Base-by-base conservation (phyloP, 2,329 filamentous ascomycete species). In the Nemania sp. region DNA sequence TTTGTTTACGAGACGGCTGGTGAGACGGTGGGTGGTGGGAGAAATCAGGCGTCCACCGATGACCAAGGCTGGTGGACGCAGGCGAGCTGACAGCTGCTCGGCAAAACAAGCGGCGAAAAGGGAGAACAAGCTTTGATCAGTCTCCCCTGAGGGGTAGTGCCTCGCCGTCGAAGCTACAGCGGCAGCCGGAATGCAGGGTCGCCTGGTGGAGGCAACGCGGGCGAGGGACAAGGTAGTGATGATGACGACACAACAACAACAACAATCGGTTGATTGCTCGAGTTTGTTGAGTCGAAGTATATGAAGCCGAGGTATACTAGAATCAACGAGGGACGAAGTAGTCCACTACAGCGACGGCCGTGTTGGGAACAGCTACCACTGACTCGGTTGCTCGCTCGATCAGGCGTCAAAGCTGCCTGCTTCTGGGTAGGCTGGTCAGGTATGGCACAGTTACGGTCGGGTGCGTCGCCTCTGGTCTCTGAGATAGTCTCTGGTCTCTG, bases 311-410 rank as follows among this genome's bases (percentile, higher is more conserved):
- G 25, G 25, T 29, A 29, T 7, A 29, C 3, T 29, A 7, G 25
- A n/a, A n/a, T n/a, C n/a, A n/a, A n/a, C n/a, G n/a, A n/a, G n/a
- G n/a, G n/a, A n/a, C n/a, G n/a, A n/a, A n/a, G n/a, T n/a, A n/a
- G n/a, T n/a, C n/a, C n/a, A n/a, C n/a, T n/a, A n/a, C n/a, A n/a
- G n/a, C n/a, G n/a, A 29, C 25, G 25, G 25, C 25, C 25, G 25
- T 4, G 25, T 29, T 29, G 25, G 25, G 25, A 60, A 50, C 58
- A 52, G 40, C 52, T 49, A 57, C 46, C 47, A 60, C 60, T 63
- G 57, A 63, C 60, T 63, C 60, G 49, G 47, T 40, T n/a, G 15
- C 35, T 35, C 34, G 18, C 42, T 60, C 10, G 48, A 49, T 60
- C 35, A 46, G 60, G 49, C 60, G 15, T 34, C 9, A 17, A 20